Percentiles rank a stretch among this genome's conserved stretches.
Conservation (phyloP, 2,329 filamentous ascomycete species). For the Pseudocercospora cruenta region DNA sequence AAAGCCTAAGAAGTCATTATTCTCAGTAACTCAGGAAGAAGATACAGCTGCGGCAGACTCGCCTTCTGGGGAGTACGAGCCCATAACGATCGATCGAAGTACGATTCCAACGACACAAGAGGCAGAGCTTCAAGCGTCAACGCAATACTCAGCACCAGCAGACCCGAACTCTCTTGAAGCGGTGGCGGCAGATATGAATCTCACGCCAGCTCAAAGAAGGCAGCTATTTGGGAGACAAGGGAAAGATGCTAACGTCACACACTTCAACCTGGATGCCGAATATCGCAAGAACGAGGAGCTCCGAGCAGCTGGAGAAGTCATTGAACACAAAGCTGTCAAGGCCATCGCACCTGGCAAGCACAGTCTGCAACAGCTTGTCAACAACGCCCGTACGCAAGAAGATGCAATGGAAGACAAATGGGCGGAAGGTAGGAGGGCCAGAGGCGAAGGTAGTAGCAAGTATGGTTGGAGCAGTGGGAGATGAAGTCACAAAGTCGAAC, state of each 20-base stretch:
- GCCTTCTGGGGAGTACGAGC: conserved; percentile 39
- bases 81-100: conserved; percentile 35
- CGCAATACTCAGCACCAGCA: conserved; percentile 20
- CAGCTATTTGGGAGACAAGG: conserved; percentile 77
- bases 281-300: conserved; percentile 83
- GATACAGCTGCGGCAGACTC: conserved; percentile 25
- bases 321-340: conserved; percentile 78
- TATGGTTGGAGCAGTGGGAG: conserved; percentile 28
- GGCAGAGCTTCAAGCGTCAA: conserved; percentile 11
- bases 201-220: conserved; percentile 74
- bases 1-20: conserved; percentile 69
- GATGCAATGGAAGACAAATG: conserved; percentile 93
- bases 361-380: conserved; percentile 83
- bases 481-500: background rate
- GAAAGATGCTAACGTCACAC: conserved; percentile 64
- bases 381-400: conserved; percentile 76
- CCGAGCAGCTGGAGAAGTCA: conserved; percentile 68
- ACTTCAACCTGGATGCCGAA: conserved; percentile 86
- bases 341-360: conserved; percentile 86
- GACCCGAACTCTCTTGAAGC: conserved; percentile 63
- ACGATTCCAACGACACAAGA: conserved; percentile 8
- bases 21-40: conserved; percentile 61
- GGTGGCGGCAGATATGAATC: conserved; percentile 76
- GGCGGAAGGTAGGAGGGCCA: conserved; percentile 75
- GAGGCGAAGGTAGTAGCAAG: conserved; percentile 60